Conservation (phyloP, 2,329 filamentous ascomycete genomes). For the Botrytis aclada region DNA sequence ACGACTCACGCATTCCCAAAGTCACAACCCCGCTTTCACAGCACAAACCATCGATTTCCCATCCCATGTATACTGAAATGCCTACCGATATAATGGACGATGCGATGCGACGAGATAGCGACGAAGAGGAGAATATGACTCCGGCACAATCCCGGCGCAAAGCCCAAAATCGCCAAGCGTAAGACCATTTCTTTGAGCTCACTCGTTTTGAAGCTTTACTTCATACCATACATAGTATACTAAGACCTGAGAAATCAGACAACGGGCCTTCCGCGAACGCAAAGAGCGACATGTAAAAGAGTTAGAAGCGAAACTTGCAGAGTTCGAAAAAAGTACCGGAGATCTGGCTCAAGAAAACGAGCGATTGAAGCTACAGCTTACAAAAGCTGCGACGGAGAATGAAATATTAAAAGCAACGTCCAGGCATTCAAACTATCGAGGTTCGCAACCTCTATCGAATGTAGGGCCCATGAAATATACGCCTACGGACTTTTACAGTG, state of each 20-base stretch:
- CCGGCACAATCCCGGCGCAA: conserved; percentile 60
- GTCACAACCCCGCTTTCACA: conserved; percentile 33
- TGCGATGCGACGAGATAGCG: conserved; percentile 36
- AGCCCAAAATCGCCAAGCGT: conserved; percentile 71
- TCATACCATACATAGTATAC: neutral
- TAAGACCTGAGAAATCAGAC: conserved; percentile 50
- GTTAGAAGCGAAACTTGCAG: conserved; percentile 79
- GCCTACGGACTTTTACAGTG: conserved; percentile 68
- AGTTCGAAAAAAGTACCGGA: conserved; percentile 70
- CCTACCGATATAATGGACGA: conserved; percentile 32
- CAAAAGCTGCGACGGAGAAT: conserved; percentile 84
- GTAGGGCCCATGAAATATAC: conserved; percentile 68
- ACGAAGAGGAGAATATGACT: conserved; percentile 51
- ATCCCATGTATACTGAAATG: conserved; percentile 31
- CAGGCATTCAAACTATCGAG: conserved; percentile 42
- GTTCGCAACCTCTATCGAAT: conserved; percentile 40
- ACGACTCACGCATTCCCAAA: conserved; percentile 23
- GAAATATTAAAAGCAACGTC: conserved; percentile 85
- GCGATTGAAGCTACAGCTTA: conserved; percentile 76
- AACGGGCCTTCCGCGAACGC: conserved; percentile 92
- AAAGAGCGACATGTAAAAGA: conserved; percentile 95
- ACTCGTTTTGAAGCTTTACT: conserved; percentile 1
- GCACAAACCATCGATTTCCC: conserved; percentile 31
- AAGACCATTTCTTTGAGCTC: conserved; percentile 40
- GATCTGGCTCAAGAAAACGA: conserved; percentile 80